A percentile compares a stretch with the other conserved stretches of the same genome.
Evolutionary conservation across 257 asterid genomes (phyloP).

Genomic region (Rhazya stricta): DNA sequence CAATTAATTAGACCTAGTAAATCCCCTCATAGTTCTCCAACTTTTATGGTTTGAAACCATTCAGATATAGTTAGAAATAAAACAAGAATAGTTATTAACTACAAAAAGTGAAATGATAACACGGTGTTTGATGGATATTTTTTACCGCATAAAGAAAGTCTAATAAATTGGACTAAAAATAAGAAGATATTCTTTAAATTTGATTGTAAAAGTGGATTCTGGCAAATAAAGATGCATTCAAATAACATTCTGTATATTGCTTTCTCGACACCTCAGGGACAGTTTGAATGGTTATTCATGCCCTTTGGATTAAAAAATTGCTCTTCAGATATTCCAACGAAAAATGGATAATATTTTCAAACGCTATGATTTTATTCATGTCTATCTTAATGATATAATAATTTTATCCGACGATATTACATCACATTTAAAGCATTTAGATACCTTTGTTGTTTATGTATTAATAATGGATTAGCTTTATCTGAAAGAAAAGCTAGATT

Average conservation of each 20-base stretch:
- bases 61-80: not conserved
- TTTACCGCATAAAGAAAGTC: not conserved
- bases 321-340: not conserved
- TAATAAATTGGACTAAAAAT: too few relatives aligned
- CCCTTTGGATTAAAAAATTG: not conserved
- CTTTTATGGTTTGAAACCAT: constrained; percentile 7
- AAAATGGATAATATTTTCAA: too few relatives aligned
- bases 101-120: not conserved
- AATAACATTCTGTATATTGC: not conserved
- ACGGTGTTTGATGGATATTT: not conserved
- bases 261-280: not conserved
- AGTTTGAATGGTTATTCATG: not conserved
- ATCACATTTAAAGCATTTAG: too few relatives aligned
- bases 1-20: too few relatives aligned
- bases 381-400: too few relatives aligned
- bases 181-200: too few relatives aligned
- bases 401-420: too few relatives aligned
- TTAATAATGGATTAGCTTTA: too few relatives aligned
- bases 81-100: not conserved
- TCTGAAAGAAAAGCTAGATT: too few relatives aligned
- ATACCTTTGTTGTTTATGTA: too few relatives aligned
- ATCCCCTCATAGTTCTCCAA: not conserved
- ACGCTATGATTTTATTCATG: too few relatives aligned
- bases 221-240: not conserved
- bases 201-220: too few relatives aligned